Conservation (phyloP, 805 yeast genomes). For the Hemisphaericaspora nanyangensis region DNA sequence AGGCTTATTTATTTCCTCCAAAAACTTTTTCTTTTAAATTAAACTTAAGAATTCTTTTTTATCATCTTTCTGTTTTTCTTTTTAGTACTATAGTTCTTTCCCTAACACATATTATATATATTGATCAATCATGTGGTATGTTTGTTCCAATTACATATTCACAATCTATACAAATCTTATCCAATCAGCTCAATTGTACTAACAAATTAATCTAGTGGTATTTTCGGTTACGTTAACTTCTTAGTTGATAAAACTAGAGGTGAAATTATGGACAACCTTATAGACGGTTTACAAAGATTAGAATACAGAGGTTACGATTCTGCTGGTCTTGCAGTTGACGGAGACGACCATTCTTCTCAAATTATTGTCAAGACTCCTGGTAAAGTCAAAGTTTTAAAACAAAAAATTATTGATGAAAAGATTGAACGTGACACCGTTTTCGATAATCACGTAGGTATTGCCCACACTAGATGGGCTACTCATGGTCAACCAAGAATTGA, state of each 20-base stretch:
- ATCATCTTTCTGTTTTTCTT: too few species aligned
- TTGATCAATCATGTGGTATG: constrained; percentile 7
- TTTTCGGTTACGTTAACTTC: constrained; percentile 96
- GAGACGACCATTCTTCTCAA: constrained; percentile 65
- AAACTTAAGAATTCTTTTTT: too few species aligned
- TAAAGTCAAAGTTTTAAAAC: constrained; percentile 78
- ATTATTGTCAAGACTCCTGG: constrained; percentile 82
- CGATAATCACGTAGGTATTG: constrained; percentile 89
- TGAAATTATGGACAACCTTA: constrained; percentile 82
- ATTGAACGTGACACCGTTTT: constrained; percentile 63
- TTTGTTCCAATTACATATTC: too few species aligned
- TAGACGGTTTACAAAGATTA: constrained; percentile 79
- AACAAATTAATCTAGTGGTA: constrained; percentile 60
- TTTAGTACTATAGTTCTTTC: too few species aligned
- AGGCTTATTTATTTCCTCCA: too few species aligned
- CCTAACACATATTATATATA: too few species aligned
- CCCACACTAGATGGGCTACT: constrained; percentile 99
- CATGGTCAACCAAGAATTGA: constrained; percentile 86
- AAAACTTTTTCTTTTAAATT: too few species aligned
- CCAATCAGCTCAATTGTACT: too few species aligned
- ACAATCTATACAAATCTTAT: too few species aligned
- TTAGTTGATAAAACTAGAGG: constrained; percentile 90
- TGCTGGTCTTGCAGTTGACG: constrained; percentile 94
- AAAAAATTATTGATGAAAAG: constrained; percentile 49
- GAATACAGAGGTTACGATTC: constrained; percentile 99